These are phyloP conservation scores for Acacia acuminata DNA, from an alignment of 306 rosid genomes.

Conservation along the genomic window DNA sequence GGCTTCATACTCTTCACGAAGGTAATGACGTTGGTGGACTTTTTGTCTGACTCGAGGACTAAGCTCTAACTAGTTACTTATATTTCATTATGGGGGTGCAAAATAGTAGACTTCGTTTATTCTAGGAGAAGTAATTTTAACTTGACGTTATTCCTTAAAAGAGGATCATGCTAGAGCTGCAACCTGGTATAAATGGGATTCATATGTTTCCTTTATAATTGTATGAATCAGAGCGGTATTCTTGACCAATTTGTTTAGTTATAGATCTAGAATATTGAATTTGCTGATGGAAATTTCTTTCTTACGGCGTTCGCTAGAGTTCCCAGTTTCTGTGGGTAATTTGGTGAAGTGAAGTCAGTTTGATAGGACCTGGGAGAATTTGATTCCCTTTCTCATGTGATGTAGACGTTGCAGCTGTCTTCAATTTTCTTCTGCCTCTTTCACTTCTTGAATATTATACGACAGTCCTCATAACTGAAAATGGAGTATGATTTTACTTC, in stretches of 20 bases:
- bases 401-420: not conserved
- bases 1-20: slow-evolving; percentile 84
- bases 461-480: not conserved
- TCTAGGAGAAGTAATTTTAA: not conserved
- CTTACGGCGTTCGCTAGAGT: not conserved
- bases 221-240: slow-evolving; percentile 24
- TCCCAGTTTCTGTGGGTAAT: not conserved
- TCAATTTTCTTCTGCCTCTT: not conserved
- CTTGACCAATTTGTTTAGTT: not conserved
- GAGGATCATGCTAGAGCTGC: slow-evolving; percentile 20
- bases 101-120: not conserved
- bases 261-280: not conserved
- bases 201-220: not conserved
- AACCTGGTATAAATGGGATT: not conserved
- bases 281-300: not conserved
- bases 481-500: not conserved
- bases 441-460: not conserved
- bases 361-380: not conserved
- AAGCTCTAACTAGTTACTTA: not conserved
- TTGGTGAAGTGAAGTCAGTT: slow-evolving; percentile 19
- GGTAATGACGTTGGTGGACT: slow-evolving; percentile 44
- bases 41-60: slow-evolving; percentile 26
- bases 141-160: not conserved
- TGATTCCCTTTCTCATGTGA: not conserved
- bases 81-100: not conserved